These are phyloP conservation scores for Iris macrosiphon DNA, from an alignment of 106 monocot species.

Conservation along the genomic window DNA sequence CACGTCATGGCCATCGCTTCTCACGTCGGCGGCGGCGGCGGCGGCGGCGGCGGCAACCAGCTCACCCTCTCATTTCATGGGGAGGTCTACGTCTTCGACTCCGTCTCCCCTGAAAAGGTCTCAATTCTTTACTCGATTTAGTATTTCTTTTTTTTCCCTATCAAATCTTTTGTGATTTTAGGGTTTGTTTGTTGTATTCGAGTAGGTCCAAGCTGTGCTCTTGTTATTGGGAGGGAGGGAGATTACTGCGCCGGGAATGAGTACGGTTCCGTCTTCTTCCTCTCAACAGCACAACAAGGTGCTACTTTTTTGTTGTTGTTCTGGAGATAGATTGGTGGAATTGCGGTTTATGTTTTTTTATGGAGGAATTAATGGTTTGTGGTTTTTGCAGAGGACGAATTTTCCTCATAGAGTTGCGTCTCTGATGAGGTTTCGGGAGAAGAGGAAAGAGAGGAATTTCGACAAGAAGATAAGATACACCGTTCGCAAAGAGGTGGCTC, in stretches of 20 bases:
- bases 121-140: no score
- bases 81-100: constrained; percentile 92
- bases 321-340: not conserved
- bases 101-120: constrained; percentile 97
- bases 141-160: not conserved
- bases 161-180: not conserved
- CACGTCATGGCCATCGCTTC: constrained; percentile 3
- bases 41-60: constrained; percentile 53
- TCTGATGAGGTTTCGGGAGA: constrained; percentile 92
- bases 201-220: constrained; percentile 88
- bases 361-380: not conserved
- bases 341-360: not conserved
- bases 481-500: constrained; percentile 88
- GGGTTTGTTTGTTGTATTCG: not conserved
- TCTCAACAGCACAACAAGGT: constrained; percentile 55
- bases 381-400: constrained; percentile 43
- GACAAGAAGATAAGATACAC: constrained; percentile 91
- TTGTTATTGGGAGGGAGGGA: constrained; percentile 84
- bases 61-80: constrained; percentile 93
- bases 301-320: not conserved
- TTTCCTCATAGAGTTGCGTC: constrained; percentile 92
- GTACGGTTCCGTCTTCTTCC: constrained; percentile 43
- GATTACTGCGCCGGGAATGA: constrained; percentile 35
- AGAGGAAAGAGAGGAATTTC: constrained; percentile 93
- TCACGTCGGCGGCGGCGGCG: constrained; percentile 19